Evolutionary conservation across 306 rosid species (phyloP).

Genomic region (Castanea mollissima): DNA sequence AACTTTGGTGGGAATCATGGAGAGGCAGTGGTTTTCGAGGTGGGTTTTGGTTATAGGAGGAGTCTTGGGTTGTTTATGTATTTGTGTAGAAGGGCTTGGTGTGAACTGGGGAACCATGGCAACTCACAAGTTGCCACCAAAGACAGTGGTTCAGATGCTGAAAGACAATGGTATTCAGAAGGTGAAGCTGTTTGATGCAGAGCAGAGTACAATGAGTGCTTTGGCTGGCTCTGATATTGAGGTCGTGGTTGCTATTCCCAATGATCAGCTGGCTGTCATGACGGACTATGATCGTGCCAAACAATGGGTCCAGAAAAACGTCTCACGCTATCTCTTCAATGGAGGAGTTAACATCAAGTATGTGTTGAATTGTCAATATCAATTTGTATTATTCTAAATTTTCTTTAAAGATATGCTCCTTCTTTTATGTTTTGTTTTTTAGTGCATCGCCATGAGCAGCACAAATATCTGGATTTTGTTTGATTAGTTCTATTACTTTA

Average conservation of each 20-base stretch:
- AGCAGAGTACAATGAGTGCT: conserved; percentile 70
- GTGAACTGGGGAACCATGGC: conserved; percentile 98
- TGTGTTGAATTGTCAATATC: conserved; percentile 7
- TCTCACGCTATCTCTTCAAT: conserved; percentile 66
- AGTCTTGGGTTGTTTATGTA: conserved; percentile 25
- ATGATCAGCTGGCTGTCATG: conserved; percentile 74
- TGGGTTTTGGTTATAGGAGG: conserved; percentile 41
- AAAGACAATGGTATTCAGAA: conserved; percentile 84
- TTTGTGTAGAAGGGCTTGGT: conserved; percentile 68
- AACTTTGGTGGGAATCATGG: conserved; percentile 30
- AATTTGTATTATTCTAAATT: neutral
- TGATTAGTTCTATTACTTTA: neutral
- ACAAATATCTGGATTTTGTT: neutral
- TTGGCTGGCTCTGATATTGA: conserved; percentile 71
- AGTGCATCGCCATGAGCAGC: neutral
- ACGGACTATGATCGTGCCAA: conserved; percentile 54
- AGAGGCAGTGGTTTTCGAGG: conserved; percentile 20
- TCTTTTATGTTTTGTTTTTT: neutral
- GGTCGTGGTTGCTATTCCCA: conserved; percentile 97
- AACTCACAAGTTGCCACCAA: conserved; percentile 68
- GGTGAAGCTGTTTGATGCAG: conserved; percentile 93
- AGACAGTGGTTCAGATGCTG: conserved; percentile 73
- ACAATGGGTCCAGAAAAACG: conserved; percentile 76
- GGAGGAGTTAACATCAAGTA: conserved; percentile 93
- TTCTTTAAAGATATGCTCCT: neutral